Conservation (phyloP, 208 protist species). For the Strigomonas culicis region DNA sequence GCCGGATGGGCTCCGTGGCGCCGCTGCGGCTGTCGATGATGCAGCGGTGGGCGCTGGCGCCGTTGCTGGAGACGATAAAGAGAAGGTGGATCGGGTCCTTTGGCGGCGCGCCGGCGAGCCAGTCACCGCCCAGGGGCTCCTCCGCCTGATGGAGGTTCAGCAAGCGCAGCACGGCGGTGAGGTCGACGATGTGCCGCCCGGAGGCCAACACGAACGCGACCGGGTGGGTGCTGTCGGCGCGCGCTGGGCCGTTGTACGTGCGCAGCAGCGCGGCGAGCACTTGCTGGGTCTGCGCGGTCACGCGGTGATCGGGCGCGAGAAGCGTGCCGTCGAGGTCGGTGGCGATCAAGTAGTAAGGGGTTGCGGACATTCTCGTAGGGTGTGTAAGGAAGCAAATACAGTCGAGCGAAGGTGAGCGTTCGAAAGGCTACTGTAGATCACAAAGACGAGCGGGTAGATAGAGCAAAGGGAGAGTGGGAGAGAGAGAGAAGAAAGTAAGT, state of each 20-base stretch:
- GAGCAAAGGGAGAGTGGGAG: not conserved
- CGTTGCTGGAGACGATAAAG: conserved; percentile 28
- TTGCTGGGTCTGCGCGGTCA: not conserved
- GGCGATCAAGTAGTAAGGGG: conserved; percentile 14
- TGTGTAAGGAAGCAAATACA: too few relatives aligned
- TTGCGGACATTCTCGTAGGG: not conserved
- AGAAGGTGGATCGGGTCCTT: too few relatives aligned
- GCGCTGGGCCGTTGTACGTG: not conserved
- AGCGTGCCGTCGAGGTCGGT: conserved; percentile 26
- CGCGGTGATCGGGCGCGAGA: not conserved
- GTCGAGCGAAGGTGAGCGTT: too few relatives aligned
- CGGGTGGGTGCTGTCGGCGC: not conserved
- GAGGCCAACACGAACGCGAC: conserved; percentile 19
- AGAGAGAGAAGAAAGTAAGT: too few relatives aligned
- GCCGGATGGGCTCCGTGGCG: not conserved
- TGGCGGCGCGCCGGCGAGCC: too few relatives aligned
- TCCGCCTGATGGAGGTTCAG: conserved; percentile 15
- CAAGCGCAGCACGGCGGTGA: conserved; percentile 8
- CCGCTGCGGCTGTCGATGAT: not conserved
- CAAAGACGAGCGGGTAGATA: not conserved
- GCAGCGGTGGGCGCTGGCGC: conserved; percentile 17
- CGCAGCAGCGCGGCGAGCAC: conserved; percentile 1
- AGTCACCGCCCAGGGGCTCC: not conserved
- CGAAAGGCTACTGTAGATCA: too few relatives aligned
- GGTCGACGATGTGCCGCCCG: conserved; percentile 19